Percentiles rank a stretch among this genome's conserved stretches.
Conservation (phyloP, 1,284 basidiomycete species). For the Trichosporon sp. region DNA sequence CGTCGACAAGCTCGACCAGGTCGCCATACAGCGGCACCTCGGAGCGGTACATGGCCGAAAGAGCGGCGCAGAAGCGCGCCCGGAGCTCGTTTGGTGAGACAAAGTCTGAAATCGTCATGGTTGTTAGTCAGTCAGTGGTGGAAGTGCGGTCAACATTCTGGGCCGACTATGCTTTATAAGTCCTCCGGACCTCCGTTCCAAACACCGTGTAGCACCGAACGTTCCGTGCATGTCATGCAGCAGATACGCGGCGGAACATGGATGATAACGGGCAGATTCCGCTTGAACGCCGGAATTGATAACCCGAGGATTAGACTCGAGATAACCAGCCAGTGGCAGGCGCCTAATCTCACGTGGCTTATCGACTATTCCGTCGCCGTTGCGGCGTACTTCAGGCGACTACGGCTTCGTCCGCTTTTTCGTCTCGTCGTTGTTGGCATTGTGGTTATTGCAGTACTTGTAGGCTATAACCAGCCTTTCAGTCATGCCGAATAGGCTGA, state of each 20-base stretch:
- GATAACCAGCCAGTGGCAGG: not conserved
- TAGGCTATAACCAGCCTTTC: too few relatives aligned
- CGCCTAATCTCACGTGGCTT: not conserved
- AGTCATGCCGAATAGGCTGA: too few relatives aligned
- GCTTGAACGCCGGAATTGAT: constrained; percentile 11
- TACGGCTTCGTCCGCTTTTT: not conserved
- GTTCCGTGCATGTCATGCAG: not conserved
- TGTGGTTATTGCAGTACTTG: too few relatives aligned
- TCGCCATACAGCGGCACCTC: constrained; percentile 59
- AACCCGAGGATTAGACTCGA: not conserved
- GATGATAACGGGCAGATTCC: constrained; percentile 11
- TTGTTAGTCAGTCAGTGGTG: not conserved
- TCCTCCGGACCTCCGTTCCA: too few relatives aligned
- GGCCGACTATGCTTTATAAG: not conserved
- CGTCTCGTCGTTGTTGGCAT: not conserved
- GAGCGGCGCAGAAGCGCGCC: constrained; percentile 50
- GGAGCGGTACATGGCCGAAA: constrained; percentile 54
- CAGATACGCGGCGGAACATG: not conserved
- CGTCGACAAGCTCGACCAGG: constrained; percentile 54
- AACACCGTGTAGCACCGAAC: not conserved
- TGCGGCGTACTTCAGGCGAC: not conserved
- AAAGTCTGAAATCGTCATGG: constrained; percentile 17
- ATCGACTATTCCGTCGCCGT: not conserved
- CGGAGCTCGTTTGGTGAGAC: constrained; percentile 47
- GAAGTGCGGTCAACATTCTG: not conserved